Conservation (phyloP, 306 rosid species). For the Argentina anserina region DNA sequence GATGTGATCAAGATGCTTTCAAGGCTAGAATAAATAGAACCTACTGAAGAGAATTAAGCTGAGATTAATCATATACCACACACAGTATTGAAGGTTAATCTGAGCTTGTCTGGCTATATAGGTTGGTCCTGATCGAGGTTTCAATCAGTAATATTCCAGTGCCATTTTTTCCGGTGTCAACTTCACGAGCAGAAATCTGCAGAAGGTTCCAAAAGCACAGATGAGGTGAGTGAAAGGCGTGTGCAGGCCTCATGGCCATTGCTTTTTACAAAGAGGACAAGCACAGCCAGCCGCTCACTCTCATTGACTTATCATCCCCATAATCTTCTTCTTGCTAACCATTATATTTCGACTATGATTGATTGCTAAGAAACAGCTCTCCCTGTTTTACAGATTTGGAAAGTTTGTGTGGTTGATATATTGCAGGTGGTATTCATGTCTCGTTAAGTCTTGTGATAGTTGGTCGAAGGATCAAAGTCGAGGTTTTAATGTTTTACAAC, state of each 20-base stretch:
- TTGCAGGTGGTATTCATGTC: neutral
- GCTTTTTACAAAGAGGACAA: neutral
- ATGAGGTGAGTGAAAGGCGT: neutral
- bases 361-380: neutral
- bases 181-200: neutral
- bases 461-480: neutral
- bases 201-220: slow-evolving; percentile 9
- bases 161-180: neutral
- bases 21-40: neutral
- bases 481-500: neutral
- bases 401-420: neutral
- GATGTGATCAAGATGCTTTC: slow-evolving; percentile 8
- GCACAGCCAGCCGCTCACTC: neutral
- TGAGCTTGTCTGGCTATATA: neutral
- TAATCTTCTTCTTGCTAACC: neutral
- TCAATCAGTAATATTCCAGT: neutral
- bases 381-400: neutral
- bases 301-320: neutral
- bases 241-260: slow-evolving; percentile 27
- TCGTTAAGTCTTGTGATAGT: neutral
- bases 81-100: neutral
- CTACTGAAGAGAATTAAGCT: neutral
- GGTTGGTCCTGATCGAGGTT: neutral
- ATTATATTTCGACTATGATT: neutral
- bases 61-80: neutral